A percentile compares a stretch with the other conserved stretches of the same genome.
Conservation (phyloP, 805 yeast genomes). For the Sugiyamaella smithiae region DNA sequence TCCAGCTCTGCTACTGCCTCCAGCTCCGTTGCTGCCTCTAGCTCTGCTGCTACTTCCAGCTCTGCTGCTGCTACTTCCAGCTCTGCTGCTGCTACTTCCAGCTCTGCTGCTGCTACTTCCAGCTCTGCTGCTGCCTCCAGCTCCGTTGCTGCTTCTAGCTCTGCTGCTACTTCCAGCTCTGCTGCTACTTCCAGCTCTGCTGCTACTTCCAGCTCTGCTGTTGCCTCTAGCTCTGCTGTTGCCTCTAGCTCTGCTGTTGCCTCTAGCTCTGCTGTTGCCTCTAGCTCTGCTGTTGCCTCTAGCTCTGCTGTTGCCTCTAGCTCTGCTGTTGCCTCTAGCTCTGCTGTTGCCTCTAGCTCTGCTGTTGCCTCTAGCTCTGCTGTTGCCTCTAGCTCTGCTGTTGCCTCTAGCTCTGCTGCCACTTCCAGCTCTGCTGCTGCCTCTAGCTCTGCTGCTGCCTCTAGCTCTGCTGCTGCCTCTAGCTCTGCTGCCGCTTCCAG, state of each 20-base stretch:
- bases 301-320: neutral
- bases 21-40: constrained; percentile 4
- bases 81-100: neutral
- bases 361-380: neutral
- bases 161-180: neutral
- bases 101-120: constrained; percentile 1
- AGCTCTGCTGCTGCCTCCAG: neutral
- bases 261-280: neutral
- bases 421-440: neutral
- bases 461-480: neutral
- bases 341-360: neutral
- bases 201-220: neutral
- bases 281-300: neutral
- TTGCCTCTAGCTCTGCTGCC: neutral
- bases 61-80: neutral
- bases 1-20: constrained; percentile 1
- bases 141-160: neutral
- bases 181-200: neutral
- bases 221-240: neutral
- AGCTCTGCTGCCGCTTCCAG: neutral
- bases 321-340: neutral
- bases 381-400: neutral
- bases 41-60: constrained; percentile 5
- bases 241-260: neutral
- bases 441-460: neutral